phyloP scores from a whole-genome alignment of 805 yeast genomes.

The Pichia nanzhaoensis region DNA sequence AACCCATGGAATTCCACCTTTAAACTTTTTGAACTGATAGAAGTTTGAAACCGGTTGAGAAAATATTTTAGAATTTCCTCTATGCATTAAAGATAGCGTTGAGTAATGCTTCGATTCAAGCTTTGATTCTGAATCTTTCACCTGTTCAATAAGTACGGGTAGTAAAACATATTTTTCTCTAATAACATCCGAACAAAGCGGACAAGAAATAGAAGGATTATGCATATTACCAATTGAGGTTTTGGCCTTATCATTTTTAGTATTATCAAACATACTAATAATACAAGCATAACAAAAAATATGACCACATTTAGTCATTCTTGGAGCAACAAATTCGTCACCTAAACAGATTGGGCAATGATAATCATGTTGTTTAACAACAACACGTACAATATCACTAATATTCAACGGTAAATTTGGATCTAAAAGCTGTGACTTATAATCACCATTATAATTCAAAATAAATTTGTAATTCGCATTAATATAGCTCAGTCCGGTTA shows the following conservation, averaged over 20 bases:
- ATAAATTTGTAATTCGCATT: constrained; percentile 82
- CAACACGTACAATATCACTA: constrained; percentile 57
- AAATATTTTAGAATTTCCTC: constrained; percentile 28
- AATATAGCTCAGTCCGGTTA: constrained; percentile 62
- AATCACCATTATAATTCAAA: constrained; percentile 57
- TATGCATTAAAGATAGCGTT: constrained; percentile 59
- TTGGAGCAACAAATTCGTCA: constrained; percentile 81
- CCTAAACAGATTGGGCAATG: constrained; percentile 89
- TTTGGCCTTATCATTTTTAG: constrained; percentile 23
- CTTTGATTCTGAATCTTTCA: constrained; percentile 42
- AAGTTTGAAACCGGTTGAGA: constrained; percentile 29
- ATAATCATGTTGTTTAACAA: constrained; percentile 58
- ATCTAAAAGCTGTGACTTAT: constrained; percentile 53
- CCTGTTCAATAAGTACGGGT: constrained; percentile 52
- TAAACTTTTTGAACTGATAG: constrained; percentile 19
- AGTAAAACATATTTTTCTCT: constrained; percentile 48
- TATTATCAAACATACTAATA: constrained; percentile 57
- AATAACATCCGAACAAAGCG: constrained; percentile 62
- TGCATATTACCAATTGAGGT: constrained; percentile 14
- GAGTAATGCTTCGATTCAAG: constrained; percentile 53
- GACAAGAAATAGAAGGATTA: constrained; percentile 41
- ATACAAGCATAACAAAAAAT: constrained; percentile 81
- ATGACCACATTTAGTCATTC: constrained; percentile 96
- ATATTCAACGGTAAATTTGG: constrained; percentile 70
- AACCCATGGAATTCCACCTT: constrained; percentile 54